Base-by-base conservation (phyloP, 495 filamentous ascomycete genomes). In the Durotheca rogersii region DNA sequence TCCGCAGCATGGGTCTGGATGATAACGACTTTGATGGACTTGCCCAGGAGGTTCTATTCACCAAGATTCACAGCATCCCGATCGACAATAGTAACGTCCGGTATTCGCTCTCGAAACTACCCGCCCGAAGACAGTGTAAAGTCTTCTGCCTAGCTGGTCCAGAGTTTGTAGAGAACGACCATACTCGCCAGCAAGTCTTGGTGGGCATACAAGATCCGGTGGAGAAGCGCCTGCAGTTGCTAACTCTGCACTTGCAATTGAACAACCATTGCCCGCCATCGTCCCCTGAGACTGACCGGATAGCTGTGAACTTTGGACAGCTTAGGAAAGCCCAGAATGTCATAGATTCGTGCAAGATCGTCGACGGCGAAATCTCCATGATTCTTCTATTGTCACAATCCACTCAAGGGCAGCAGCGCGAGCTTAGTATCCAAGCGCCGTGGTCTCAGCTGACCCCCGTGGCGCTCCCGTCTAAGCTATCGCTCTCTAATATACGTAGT, bases 391-490 rank as follows among this genome's bases (percentile, higher is more conserved):
- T 95, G 14, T 83, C 79, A n/a, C 76, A 81, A 46, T 78, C 78
- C 18, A 76, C 74, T n/a, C 67, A 78, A 48, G 82, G 83, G 6
- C 74, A 77, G 6, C 74, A 77, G 17, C 79, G 80, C 7, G 77
- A 83, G 52, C 67, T 95, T 19, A 85, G 80, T 32, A 60, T 91
- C 29, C 87, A 89, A 65, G 86, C 85, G 4, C 87, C 86, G 4
- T 92, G 88, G 87, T 80, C 83, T 25, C 71, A 74, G 34, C 66
- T 80, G 2, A 79, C 80, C 15, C 81, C 78, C 17, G 60, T 91
- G 6, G 66, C 59, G 0, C 55, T 79, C 4, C 76, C 77, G 0
- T 70, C 78, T 7, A 63, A 63, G 39, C 55, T 76, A 4, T 62
- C 62, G 17, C 44, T 64, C 12, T 66, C 69, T 14, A 66, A 72